Evolutionary conservation across 768 basidiomycete species (phyloP).

Genomic region (Austroboletus eburneus): DNA sequence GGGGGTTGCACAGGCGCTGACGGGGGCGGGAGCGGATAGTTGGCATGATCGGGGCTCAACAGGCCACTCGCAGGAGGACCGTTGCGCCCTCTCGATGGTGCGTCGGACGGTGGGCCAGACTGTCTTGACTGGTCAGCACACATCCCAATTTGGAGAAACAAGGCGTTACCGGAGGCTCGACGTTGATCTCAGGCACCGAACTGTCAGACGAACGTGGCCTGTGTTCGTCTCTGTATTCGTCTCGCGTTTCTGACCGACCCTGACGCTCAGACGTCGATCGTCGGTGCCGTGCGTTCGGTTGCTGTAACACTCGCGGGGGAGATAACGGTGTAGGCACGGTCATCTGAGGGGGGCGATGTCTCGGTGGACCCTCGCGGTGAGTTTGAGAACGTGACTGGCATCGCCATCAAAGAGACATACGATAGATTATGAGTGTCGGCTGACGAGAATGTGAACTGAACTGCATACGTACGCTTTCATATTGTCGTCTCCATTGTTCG

Average conservation of each 20-base stretch:
- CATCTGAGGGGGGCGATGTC: constrained; percentile 17
- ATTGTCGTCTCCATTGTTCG: constrained; percentile 30
- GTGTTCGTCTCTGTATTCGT: constrained; percentile 17
- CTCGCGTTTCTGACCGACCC: constrained; percentile 18
- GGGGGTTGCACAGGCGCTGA: constrained; percentile 7
- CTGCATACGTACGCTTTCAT: constrained; percentile 10
- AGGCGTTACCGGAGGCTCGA: constrained; percentile 28
- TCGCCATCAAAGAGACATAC: not conserved
- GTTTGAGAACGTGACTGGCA: constrained; percentile 18
- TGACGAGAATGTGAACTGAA: constrained; percentile 1
- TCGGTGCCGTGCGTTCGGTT: constrained; percentile 13
- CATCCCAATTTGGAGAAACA: too few species aligned
- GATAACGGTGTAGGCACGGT: constrained; percentile 27
- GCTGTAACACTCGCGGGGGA: constrained; percentile 18
- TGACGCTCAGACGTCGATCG: constrained; percentile 24
- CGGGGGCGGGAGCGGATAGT: constrained; percentile 26
- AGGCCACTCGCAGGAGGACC: constrained; percentile 8
- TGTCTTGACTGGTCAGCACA: too few species aligned
- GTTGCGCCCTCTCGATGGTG: constrained; percentile 26
- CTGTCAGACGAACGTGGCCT: constrained; percentile 30
- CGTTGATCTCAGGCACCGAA: constrained; percentile 31
- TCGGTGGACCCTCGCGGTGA: constrained; percentile 7
- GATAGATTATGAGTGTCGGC: too few species aligned
- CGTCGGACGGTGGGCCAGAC: constrained; percentile 32
- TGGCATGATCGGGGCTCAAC: constrained; percentile 31